Percentiles rank a stretch among this genome's conserved stretches.
Conservation (phyloP, 2,329 filamentous ascomycete species). For the Helotiales sp. region DNA sequence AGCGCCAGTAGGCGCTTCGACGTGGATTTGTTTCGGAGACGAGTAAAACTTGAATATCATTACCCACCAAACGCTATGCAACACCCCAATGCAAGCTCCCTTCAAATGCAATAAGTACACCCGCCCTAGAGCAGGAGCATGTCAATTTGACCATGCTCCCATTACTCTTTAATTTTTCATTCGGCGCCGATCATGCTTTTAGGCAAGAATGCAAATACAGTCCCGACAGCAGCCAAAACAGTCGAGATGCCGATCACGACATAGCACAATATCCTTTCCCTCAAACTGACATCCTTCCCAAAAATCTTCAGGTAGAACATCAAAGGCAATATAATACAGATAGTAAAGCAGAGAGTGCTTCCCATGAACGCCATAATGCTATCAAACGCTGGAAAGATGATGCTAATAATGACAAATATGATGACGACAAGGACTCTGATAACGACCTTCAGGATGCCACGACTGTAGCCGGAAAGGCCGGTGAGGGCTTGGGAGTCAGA, state of each 20-base stretch:
- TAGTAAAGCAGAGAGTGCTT: constrained; percentile 86
- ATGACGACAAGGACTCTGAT: constrained; percentile 68
- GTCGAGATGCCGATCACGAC: constrained; percentile 68
- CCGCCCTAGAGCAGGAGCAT: not conserved
- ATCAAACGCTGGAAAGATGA: constrained; percentile 68
- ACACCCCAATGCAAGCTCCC: not conserved
- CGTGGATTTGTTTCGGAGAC: too few relatives aligned
- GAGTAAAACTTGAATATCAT: not conserved
- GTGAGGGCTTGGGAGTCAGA: constrained; percentile 48
- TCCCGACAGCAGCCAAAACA: constrained; percentile 72
- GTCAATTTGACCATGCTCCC: not conserved
- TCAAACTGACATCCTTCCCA: constrained; percentile 62
- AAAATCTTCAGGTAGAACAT: constrained; percentile 92
- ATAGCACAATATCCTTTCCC: constrained; percentile 68
- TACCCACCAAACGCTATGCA: not conserved
- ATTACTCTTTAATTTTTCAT: constrained; percentile 18
- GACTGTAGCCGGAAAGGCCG: constrained; percentile 56
- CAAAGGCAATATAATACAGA: constrained; percentile 88
- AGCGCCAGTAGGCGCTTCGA: too few relatives aligned
- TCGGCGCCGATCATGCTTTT: constrained; percentile 67
- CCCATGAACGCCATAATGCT: constrained; percentile 78
- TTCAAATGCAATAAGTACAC: not conserved
- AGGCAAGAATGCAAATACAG: constrained; percentile 84
- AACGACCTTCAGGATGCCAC: constrained; percentile 56
- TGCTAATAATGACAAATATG: constrained; percentile 74